These are phyloP conservation scores for Penicillium taxi DNA, from an alignment of 495 filamentous ascomycete genomes.

Conservation along the genomic window DNA sequence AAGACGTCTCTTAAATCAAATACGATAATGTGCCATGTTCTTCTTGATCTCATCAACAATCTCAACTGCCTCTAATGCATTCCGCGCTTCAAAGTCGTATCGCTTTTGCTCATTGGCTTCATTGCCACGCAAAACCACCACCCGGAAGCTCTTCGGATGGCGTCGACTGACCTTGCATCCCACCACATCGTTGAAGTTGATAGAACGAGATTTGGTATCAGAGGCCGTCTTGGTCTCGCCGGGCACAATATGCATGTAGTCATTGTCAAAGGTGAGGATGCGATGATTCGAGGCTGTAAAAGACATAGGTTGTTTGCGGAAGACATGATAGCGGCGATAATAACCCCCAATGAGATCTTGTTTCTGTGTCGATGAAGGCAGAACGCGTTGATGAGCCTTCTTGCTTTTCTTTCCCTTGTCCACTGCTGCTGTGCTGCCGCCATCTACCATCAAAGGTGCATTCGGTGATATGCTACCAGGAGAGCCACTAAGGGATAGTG, in stretches of 20 bases:
- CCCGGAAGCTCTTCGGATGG: constrained; percentile 87
- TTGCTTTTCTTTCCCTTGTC: constrained; percentile 64
- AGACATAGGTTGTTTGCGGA: constrained; percentile 88
- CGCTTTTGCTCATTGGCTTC: constrained; percentile 68
- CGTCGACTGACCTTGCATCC: constrained; percentile 87
- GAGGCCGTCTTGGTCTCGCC: constrained; percentile 51
- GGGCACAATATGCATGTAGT: constrained; percentile 93
- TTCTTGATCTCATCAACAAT: constrained; percentile 81
- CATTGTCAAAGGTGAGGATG: constrained; percentile 82
- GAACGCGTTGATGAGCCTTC: too few species aligned
- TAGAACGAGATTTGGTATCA: constrained; percentile 71
- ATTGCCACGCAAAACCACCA: constrained; percentile 71
- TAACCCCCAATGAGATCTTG: constrained; percentile 63
- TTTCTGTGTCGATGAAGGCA: constrained; percentile 74
- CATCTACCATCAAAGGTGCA: constrained; percentile 56
- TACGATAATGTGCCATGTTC: constrained; percentile 47
- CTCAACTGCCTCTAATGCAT: constrained; percentile 68
- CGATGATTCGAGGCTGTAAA: constrained; percentile 79
- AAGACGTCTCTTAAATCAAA: constrained; percentile 23
- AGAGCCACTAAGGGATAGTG: constrained; percentile 65
- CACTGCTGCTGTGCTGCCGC: constrained; percentile 26
- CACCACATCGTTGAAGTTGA: constrained; percentile 86
- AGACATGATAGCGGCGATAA: constrained; percentile 83
- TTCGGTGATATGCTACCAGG: constrained; percentile 78
- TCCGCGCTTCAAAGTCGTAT: constrained; percentile 92